Conservation (phyloP, 805 yeast genomes). For the Cyberlindnera xishuangbannaensis region DNA sequence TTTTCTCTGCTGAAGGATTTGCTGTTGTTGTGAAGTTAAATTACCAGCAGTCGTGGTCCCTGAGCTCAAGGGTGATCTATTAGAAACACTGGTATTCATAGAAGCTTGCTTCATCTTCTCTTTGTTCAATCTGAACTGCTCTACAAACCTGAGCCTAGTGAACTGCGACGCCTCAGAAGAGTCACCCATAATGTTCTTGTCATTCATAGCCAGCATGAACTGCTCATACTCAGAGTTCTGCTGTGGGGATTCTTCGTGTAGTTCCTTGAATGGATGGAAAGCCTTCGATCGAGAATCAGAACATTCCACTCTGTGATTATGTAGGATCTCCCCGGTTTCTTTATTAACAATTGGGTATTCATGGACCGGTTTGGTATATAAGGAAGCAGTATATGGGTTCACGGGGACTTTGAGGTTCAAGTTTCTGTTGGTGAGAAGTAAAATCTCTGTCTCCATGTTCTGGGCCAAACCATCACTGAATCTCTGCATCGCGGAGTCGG, state of each 20-base stretch:
- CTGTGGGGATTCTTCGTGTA: constrained; percentile 67
- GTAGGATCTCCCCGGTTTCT: constrained; percentile 27
- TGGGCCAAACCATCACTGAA: constrained; percentile 76
- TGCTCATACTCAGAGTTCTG: constrained; percentile 86
- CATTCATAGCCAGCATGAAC: constrained; percentile 69
- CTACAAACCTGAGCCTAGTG: constrained; percentile 81
- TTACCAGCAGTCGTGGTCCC: constrained; percentile 9
- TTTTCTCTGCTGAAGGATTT: constrained; percentile 27
- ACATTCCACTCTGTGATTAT: constrained; percentile 36
- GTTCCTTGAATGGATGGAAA: constrained; percentile 38
- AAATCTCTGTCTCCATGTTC: constrained; percentile 82
- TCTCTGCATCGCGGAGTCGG: constrained; percentile 62
- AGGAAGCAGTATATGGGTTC: constrained; percentile 50
- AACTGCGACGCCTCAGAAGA: constrained; percentile 51
- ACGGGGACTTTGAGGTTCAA: constrained; percentile 68
- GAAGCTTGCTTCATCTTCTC: constrained; percentile 45
- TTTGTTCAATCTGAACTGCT: constrained; percentile 71
- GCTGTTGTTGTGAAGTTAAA: constrained; percentile 25
- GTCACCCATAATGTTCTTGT: constrained; percentile 33
- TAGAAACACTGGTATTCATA: constrained; percentile 23
- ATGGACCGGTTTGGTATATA: constrained; percentile 41
- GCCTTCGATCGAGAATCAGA: constrained; percentile 32
- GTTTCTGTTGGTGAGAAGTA: constrained; percentile 73
- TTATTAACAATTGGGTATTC: constrained; percentile 36
- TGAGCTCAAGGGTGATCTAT: constrained; percentile 11